phyloP scores from a whole-genome alignment of 208 protist genomes.

The Crithidia thermophila region DNA sequence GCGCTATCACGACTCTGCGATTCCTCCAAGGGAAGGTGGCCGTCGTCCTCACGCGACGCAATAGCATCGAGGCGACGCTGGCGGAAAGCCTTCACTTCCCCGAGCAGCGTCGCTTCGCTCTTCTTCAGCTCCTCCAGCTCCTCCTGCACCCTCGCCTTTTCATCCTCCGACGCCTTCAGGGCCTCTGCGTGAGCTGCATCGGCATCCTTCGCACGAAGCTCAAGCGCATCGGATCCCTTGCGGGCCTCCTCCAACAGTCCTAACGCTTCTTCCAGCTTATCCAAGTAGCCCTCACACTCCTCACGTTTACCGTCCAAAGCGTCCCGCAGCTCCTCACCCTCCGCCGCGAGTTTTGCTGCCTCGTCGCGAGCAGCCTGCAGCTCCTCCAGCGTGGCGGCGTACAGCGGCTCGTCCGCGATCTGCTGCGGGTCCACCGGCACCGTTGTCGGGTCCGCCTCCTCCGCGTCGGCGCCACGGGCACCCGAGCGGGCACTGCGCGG shows the following conservation, averaged over 20 bases:
- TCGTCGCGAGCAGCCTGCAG: neutral
- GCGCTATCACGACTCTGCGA: accelerated
- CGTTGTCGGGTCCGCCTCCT: slow-evolving; percentile 7
- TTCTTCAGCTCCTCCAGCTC: neutral
- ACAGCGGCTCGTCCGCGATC: slow-evolving; percentile 21
- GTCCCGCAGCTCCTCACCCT: neutral
- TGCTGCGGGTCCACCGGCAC: slow-evolving; percentile 3
- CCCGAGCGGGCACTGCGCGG: neutral
- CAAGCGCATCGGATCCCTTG: neutral
- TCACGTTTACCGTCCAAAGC: slow-evolving; percentile 3
- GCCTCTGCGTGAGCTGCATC: neutral
- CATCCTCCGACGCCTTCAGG: neutral
- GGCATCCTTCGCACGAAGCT: neutral
- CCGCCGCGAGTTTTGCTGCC: neutral
- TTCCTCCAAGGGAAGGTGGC: neutral
- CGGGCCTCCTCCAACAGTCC: slow-evolving; percentile 29
- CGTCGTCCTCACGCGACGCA: slow-evolving; percentile 17
- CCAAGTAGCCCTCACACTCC: slow-evolving; percentile 8
- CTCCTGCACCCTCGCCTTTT: neutral
- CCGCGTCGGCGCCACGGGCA: neutral
- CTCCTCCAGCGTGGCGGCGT: slow-evolving; percentile 26
- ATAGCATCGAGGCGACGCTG: slow-evolving; percentile 30
- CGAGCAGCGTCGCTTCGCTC: neutral
- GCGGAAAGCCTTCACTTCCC: slow-evolving; percentile 38
- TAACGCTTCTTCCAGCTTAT: slow-evolving; percentile 27